Percentiles rank a stretch among this genome's conserved stretches.
Evolutionary conservation across 768 basidiomycete genomes (phyloP).

Genomic region (Thelephora ganbajun): DNA sequence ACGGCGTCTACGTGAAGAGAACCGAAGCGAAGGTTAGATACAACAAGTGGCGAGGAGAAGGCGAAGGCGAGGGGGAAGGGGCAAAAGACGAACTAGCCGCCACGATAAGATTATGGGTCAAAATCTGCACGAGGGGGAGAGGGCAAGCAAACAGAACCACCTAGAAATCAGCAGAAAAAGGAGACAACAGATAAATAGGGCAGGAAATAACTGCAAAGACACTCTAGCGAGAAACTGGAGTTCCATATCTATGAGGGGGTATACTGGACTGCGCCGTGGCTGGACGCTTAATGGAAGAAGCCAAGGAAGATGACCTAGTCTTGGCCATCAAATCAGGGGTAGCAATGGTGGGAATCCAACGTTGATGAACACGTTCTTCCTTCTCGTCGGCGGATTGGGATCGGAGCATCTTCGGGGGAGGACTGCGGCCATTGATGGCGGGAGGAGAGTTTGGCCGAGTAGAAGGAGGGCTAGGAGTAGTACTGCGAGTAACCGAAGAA

Average conservation of each 20-base stretch:
- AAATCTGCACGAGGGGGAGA: background rate
- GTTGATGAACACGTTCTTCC: background rate
- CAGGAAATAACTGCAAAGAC: background rate
- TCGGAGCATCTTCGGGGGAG: background rate
- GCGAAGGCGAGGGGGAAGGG: background rate
- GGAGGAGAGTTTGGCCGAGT: background rate
- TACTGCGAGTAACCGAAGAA: slow-evolving; percentile 12
- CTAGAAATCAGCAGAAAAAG: background rate
- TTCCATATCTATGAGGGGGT: background rate
- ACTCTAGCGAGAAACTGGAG: background rate
- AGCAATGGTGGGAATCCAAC: background rate
- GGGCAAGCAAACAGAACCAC: background rate
- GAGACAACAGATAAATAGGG: background rate
- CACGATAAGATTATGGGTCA: background rate
- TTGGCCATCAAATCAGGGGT: background rate
- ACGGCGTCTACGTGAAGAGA: background rate
- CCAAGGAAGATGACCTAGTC: background rate
- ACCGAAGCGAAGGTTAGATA: background rate
- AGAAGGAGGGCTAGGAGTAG: slow-evolving; percentile 8
- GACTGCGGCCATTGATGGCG: background rate
- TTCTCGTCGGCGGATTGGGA: background rate
- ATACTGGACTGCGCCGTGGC: background rate
- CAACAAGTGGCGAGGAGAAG: background rate
- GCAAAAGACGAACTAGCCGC: slow-evolving; percentile 1
- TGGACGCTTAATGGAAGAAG: background rate